Evolutionary conservation across 1,284 basidiomycete species (phyloP).

Genomic region (Neotropicomus parvogracilis): DNA sequence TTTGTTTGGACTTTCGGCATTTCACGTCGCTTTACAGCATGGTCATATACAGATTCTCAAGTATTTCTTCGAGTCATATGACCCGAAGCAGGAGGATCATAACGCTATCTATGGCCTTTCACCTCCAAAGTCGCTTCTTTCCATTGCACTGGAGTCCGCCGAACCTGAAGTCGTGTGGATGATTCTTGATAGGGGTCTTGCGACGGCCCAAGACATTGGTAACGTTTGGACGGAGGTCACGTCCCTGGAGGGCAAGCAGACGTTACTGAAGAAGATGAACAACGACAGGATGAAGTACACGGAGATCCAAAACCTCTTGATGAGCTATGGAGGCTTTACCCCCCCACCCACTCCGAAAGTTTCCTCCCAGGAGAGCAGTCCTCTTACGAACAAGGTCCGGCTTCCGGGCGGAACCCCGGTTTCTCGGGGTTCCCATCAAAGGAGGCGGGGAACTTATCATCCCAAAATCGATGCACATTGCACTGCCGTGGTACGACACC

Average conservation of each 20-base stretch:
- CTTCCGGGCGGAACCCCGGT: background rate
- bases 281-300: conserved; percentile 37
- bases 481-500: conserved; percentile 1
- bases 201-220: conserved; percentile 45
- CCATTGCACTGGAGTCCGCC: conserved; percentile 53
- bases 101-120: conserved; percentile 45
- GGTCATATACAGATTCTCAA: conserved; percentile 49
- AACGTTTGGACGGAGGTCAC: conserved; percentile 49
- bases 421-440: conserved; percentile 1
- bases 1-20: conserved; percentile 51
- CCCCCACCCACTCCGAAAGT: conserved; percentile 42
- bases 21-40: conserved; percentile 59
- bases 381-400: conserved; percentile 1
- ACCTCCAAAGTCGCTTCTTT: conserved; percentile 42
- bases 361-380: conserved; percentile 12
- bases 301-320: conserved; percentile 54
- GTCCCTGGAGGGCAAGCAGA: conserved; percentile 35
- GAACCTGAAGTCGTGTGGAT: conserved; percentile 61
- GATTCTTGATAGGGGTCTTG: conserved; percentile 56
- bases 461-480: background rate
- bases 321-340: conserved; percentile 50
- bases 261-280: conserved; percentile 27
- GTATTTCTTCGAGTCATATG: conserved; percentile 57
- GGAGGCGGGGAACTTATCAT: conserved; percentile 14
- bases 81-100: conserved; percentile 46